A percentile compares a stretch with the other conserved stretches of the same genome.
Evolutionary conservation across 192 early-diverging fungal species (phyloP).

Genomic region (Chytriomyces sp.): DNA sequence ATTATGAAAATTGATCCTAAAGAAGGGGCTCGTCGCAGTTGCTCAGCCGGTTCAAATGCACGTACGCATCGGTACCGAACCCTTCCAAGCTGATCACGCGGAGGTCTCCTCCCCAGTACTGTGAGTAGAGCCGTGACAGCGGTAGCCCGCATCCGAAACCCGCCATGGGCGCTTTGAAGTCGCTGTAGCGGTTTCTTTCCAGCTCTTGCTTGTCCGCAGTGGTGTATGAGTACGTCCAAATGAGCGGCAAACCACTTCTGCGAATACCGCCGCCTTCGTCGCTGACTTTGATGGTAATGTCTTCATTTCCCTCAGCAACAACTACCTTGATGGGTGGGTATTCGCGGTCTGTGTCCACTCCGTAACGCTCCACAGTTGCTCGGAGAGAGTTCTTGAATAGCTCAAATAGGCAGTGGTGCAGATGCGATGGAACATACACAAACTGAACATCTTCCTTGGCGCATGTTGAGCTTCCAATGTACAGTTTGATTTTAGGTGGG

Average conservation of each 20-base stretch:
- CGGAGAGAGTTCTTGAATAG: constrained; percentile 95
- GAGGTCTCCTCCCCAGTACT: constrained; percentile 96
- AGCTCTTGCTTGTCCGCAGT: constrained; percentile 56
- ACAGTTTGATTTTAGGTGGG: constrained; percentile 72
- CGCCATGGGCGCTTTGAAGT: constrained; percentile 53
- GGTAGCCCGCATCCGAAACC: constrained; percentile 94
- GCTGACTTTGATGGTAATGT: constrained; percentile 94
- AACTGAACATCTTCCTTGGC: constrained; percentile 74
- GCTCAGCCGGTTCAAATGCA: constrained; percentile 85
- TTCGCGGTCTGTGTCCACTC: constrained; percentile 73
- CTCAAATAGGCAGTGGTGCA: constrained; percentile 98
- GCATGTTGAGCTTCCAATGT: constrained; percentile 36
- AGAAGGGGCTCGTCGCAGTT: constrained; percentile 82
- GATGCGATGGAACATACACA: constrained; percentile 93
- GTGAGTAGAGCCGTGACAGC: constrained; percentile 83
- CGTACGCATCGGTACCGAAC: constrained; percentile 89
- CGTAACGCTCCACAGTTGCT: constrained; percentile 90
- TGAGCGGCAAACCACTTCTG: constrained; percentile 81
- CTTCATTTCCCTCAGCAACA: constrained; percentile 72
- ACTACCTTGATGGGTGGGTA: constrained; percentile 94
- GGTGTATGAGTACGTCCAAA: constrained; percentile 92
- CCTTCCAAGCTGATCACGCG: constrained; percentile 94
- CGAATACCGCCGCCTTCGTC: constrained; percentile 96
- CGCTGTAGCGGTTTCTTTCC: background rate
- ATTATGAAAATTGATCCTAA: too few relatives aligned